These are phyloP conservation scores for Stylosanthes scabra DNA, from an alignment of 331 rosid species.

Conservation along the genomic window DNA sequence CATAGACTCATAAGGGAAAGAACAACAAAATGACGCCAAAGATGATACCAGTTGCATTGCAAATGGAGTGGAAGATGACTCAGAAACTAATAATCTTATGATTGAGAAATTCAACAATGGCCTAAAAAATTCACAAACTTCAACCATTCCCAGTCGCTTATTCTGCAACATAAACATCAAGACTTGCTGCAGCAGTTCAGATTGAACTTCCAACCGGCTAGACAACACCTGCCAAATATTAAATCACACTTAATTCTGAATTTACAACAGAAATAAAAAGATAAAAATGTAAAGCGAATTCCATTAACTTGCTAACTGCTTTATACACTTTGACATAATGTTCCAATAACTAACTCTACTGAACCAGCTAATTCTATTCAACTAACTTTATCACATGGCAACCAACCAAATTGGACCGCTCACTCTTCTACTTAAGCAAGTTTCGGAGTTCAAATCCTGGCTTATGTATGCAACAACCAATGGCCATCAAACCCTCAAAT, in stretches of 20 bases:
- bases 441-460: too few relatives aligned
- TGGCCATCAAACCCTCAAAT: too few relatives aligned
- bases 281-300: too few relatives aligned
- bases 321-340: too few relatives aligned
- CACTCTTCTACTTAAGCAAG: too few relatives aligned
- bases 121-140: conserved; percentile 74
- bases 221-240: conserved; percentile 65
- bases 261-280: neutral
- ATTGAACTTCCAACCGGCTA: conserved; percentile 71
- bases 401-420: too few relatives aligned
- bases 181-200: conserved; percentile 85
- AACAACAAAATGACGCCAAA: conserved; percentile 75
- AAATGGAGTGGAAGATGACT: conserved; percentile 58
- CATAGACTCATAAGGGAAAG: conserved; percentile 62
- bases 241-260: conserved; percentile 33
- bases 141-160: conserved; percentile 64
- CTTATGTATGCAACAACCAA: too few relatives aligned
- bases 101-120: conserved; percentile 69
- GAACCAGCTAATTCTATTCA: too few relatives aligned
- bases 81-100: conserved; percentile 59
- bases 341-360: too few relatives aligned
- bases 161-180: conserved; percentile 66
- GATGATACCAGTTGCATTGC: conserved; percentile 65
- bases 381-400: too few relatives aligned
- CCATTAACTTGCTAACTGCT: too few relatives aligned